Evolutionary conservation across 2,329 filamentous ascomycete species (phyloP).

Genomic region (Ambrosiella cleistominuta): DNA sequence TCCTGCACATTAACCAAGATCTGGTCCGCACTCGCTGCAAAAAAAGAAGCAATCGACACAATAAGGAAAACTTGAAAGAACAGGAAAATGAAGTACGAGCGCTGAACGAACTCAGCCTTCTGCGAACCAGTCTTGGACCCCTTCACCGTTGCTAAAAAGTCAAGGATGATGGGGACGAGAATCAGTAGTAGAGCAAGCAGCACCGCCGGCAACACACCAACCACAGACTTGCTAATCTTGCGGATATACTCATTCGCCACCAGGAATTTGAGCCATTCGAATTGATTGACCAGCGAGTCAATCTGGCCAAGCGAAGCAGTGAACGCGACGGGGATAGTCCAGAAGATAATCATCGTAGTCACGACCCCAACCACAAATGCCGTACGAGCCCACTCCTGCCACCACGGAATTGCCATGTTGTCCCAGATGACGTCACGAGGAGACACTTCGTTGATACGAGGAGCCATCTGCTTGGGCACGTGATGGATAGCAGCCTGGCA

Average conservation of each 20-base stretch:
- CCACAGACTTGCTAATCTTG: slow-evolving; percentile 45
- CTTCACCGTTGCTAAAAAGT: slow-evolving; percentile 52
- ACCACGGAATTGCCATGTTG: slow-evolving; percentile 93
- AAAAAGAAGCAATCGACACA: slow-evolving; percentile 66
- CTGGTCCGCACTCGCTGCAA: slow-evolving; percentile 44
- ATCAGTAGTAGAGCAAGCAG: slow-evolving; percentile 61
- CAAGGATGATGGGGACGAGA: slow-evolving; percentile 65
- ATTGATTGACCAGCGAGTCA: slow-evolving; percentile 44
- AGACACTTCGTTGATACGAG: slow-evolving; percentile 80
- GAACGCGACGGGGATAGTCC: slow-evolving; percentile 80
- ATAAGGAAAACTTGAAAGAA: slow-evolving; percentile 93
- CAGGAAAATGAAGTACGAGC: slow-evolving; percentile 83
- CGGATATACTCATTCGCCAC: slow-evolving; percentile 38
- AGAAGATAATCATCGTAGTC: slow-evolving; percentile 62
- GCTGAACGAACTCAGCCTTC: slow-evolving; percentile 67
- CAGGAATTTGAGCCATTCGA: slow-evolving; percentile 56
- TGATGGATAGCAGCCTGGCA: slow-evolving; percentile 86
- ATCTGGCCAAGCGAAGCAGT: slow-evolving; percentile 71
- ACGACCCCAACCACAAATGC: slow-evolving; percentile 48
- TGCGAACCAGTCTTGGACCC: slow-evolving; percentile 71
- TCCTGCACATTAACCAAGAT: slow-evolving; percentile 34
- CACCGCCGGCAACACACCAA: slow-evolving; percentile 71
- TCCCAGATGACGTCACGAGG: slow-evolving; percentile 90
- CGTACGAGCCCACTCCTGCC: slow-evolving; percentile 66
- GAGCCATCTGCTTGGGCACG: slow-evolving; percentile 81